These are phyloP conservation scores for Penicillium diatomitis DNA, from an alignment of 495 filamentous ascomycete species.

Conservation along the genomic window DNA sequence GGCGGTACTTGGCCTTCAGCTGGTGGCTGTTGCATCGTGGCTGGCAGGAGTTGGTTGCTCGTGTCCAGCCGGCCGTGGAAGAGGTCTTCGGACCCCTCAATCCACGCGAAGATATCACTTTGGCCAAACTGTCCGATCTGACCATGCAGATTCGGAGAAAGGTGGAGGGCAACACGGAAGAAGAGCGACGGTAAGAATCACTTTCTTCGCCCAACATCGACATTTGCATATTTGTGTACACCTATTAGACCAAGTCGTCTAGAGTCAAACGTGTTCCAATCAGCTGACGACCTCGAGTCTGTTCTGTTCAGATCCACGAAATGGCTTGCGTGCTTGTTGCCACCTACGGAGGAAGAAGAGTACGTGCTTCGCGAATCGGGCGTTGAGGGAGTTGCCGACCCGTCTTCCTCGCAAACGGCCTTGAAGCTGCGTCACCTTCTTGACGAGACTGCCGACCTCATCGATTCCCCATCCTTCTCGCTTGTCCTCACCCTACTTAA, in stretches of 20 bases:
- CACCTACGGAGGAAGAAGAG: conserved; percentile 64
- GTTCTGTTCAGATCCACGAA: conserved; percentile 29
- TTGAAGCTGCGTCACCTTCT: conserved; percentile 72
- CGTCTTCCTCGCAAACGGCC: conserved; percentile 33
- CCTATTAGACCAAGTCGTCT: too few species aligned
- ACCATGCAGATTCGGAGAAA: conserved; percentile 68
- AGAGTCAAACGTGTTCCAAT: too few species aligned
- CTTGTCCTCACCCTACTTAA: conserved; percentile 77
- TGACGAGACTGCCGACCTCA: conserved; percentile 89
- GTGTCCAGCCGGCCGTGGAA: conserved; percentile 69
- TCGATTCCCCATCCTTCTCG: conserved; percentile 85
- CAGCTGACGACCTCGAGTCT: neutral
- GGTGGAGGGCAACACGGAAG: conserved; percentile 68
- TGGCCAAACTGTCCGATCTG: conserved; percentile 68
- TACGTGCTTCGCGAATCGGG: conserved; percentile 77
- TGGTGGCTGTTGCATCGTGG: conserved; percentile 97
- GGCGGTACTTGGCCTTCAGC: conserved; percentile 87
- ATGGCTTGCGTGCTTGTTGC: conserved; percentile 84
- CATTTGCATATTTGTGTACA: too few species aligned
- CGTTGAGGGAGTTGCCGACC: conserved; percentile 48
- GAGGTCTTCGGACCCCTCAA: conserved; percentile 78
- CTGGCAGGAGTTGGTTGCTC: conserved; percentile 70
- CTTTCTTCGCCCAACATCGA: too few species aligned
- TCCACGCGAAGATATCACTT: conserved; percentile 76
- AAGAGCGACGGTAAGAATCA: conserved; percentile 48